Base-by-base conservation (phyloP, 108 stramenopile species). In the Pseudonitzschia multistriata region DNA sequence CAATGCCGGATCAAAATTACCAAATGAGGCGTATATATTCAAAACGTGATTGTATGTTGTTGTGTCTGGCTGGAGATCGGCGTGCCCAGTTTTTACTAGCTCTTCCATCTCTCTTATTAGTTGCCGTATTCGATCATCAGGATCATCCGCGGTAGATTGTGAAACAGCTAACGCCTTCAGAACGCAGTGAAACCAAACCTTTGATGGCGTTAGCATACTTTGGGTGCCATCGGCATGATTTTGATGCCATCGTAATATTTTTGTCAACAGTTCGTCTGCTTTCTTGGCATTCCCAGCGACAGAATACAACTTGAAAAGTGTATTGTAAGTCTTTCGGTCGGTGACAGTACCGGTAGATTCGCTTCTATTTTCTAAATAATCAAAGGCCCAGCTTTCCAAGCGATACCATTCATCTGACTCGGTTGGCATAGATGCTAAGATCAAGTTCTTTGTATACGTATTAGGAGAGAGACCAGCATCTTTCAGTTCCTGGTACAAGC, bases 391-490 rank as follows among this genome's bases (percentile, higher is more conserved):
- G 0, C 24, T 45, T 49, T 67, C 66, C 24, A 59, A 37, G 22
- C 1, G 15, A 17, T 29, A 3, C 73, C 66, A 67, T 47, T 67
- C 73, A 21, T 55, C 36, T 3, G 57, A 52, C 7, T 54, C 31
- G 5, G 8, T 42, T 17, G 47, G 22, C 6, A 54, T 60, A 0
- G 59, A 59, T 29, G 40, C 39, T 55, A 74, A 33, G 22, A 74
- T 3, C 36, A 74, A 22, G 28, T 74, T 74, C 31, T 60, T 53
- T 28, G 73, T 74, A 50, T 39, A 74, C 24, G 73, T 60, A 25
- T 59, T 67, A 10, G 73, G 56, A 25, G 17, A 17, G 5, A 67
- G 66, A 31, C 24, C 22, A 1, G 31, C 45, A 1, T 55, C 50
- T 47, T 67, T 30, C 6, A 67, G 31, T 57, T 67, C 55, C 28